phyloP scores from a whole-genome alignment of 2,329 filamentous ascomycete species.

The Fusarium sp. region DNA sequence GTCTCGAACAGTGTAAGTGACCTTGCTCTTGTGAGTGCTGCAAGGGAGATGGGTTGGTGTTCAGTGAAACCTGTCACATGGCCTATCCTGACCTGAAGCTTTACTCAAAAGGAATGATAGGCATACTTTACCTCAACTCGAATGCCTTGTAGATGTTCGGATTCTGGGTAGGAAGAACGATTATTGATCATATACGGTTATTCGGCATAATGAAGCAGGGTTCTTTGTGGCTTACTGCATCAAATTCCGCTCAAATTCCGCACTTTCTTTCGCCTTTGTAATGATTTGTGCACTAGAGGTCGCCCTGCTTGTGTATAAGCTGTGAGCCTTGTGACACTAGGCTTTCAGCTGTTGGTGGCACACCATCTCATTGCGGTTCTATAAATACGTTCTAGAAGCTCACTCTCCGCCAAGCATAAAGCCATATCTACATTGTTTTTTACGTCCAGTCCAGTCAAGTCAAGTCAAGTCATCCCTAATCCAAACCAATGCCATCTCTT shows the following conservation, averaged over 20 bases:
- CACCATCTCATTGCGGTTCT: not conserved
- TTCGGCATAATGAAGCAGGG: not conserved
- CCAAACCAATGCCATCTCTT: not conserved
- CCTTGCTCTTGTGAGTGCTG: not conserved
- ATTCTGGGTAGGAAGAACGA: not conserved
- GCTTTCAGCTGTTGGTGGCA: constrained; percentile 2
- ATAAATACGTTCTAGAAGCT: constrained; percentile 25
- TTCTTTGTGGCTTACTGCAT: not conserved
- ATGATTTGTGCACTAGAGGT: not conserved
- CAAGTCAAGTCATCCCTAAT: not conserved
- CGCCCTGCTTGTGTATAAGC: constrained; percentile 13
- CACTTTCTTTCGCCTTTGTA: no score
- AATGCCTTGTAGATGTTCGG: not conserved
- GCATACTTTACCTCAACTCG: not conserved
- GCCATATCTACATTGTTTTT: no score
- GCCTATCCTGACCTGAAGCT: not conserved
- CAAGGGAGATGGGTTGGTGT: no score
- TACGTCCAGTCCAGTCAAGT: no score
- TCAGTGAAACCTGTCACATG: not conserved
- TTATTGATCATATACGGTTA: not conserved
- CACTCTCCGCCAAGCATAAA: not conserved
- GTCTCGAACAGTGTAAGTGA: not conserved
- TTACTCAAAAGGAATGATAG: not conserved
- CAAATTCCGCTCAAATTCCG: not conserved
- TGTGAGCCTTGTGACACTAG: constrained; percentile 21